Percentiles rank a stretch among this genome's conserved stretches.
phyloP scores from a whole-genome alignment of 1,139 yeast genomes.

The Diutina rugosa region DNA sequence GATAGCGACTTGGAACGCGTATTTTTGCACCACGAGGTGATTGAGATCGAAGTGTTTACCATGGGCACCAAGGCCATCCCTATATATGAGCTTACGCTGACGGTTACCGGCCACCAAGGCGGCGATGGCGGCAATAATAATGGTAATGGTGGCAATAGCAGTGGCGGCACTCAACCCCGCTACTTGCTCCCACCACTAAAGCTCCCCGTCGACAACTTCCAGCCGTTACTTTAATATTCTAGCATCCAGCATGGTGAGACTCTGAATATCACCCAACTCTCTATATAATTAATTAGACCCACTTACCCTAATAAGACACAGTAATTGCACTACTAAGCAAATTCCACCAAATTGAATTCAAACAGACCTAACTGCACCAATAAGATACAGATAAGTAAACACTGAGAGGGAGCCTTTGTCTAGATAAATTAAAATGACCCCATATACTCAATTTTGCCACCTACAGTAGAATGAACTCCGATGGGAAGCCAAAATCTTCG shows the following conservation, averaged over 20 bases:
- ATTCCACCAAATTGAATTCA: too few relatives aligned
- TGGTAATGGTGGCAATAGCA: constrained; percentile 5
- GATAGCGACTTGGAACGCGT: constrained; percentile 19
- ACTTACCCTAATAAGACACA: too few relatives aligned
- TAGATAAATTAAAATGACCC: too few relatives aligned
- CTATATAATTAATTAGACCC: too few relatives aligned
- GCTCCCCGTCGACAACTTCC: constrained; percentile 23
- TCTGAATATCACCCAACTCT: not conserved
- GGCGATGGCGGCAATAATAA: constrained; percentile 8
- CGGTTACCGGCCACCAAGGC: constrained; percentile 9
- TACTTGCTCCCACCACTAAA: constrained; percentile 15
- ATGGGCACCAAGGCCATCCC: constrained; percentile 21
- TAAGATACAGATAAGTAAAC: too few relatives aligned
- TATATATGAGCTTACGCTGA: constrained; percentile 22
- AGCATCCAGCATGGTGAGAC: not conserved
- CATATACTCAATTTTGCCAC: too few relatives aligned
- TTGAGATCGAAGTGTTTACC: constrained; percentile 24
- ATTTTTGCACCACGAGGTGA: constrained; percentile 15
- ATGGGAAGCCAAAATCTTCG: too few relatives aligned
- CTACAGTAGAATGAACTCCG: too few relatives aligned
- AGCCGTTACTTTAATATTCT: constrained; percentile 17
- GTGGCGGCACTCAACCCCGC: constrained; percentile 21
- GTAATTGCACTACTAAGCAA: too few relatives aligned
- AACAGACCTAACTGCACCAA: too few relatives aligned
- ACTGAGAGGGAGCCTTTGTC: too few relatives aligned